These are phyloP conservation scores for Sonneratia alba DNA, from an alignment of 345 rosid species.

Conservation along the genomic window DNA sequence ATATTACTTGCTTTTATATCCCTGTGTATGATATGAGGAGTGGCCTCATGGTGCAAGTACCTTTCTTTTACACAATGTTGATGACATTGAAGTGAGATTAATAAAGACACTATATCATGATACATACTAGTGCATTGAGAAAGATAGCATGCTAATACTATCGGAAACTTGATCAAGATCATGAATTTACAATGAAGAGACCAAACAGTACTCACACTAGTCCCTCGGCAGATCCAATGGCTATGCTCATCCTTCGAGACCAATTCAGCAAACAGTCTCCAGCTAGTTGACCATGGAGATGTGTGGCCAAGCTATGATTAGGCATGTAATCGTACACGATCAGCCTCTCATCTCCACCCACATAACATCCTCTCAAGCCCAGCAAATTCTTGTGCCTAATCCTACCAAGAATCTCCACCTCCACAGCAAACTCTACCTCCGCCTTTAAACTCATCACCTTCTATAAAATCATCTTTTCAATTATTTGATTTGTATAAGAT, in stretches of 20 bases:
- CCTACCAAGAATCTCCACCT: conserved; percentile 69
- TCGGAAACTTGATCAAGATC: background rate
- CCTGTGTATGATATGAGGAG: conserved; percentile 62
- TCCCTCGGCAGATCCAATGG: conserved; percentile 59
- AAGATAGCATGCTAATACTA: background rate
- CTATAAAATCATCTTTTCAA: background rate
- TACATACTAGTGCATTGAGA: too few species aligned
- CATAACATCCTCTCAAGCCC: conserved; percentile 58
- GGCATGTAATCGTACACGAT: conserved; percentile 72
- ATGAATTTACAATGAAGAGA: background rate
- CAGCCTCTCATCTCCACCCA: conserved; percentile 53
- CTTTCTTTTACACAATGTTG: conserved; percentile 10
- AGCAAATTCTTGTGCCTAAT: conserved; percentile 55
- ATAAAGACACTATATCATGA: too few species aligned
- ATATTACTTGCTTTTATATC: conserved; percentile 67
- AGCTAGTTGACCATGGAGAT: conserved; percentile 58
- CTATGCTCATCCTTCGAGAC: conserved; percentile 39
- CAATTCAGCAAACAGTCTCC: conserved; percentile 50
- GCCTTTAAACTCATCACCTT: conserved; percentile 59
- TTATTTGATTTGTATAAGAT: too few species aligned
- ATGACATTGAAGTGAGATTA: background rate
- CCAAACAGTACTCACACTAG: conserved; percentile 35
- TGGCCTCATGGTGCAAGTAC: conserved; percentile 59
- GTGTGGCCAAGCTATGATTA: conserved; percentile 52
- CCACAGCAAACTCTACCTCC: conserved; percentile 66